Conservation (phyloP, 1,139 yeast genomes). For the Saccharomyces uvarum region DNA sequence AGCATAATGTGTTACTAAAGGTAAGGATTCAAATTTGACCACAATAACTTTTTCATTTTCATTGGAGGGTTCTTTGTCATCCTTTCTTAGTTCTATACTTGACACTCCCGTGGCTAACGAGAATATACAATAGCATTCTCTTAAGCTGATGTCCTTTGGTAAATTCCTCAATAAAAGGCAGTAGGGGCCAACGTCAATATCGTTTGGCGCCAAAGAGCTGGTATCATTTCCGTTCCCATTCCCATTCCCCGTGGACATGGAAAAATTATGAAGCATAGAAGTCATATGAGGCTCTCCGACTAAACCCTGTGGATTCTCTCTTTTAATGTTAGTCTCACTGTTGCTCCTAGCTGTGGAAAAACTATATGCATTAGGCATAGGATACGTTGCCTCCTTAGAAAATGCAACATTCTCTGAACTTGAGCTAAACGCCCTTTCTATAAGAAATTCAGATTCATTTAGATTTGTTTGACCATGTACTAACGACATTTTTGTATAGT, state of each 20-base stretch:
- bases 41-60: slow-evolving; percentile 28
- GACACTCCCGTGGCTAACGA: slow-evolving; percentile 73
- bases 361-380: background rate
- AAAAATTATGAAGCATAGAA: slow-evolving; percentile 17
- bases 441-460: slow-evolving; percentile 2
- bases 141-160: slow-evolving; percentile 60
- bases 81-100: slow-evolving; percentile 43
- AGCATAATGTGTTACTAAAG: slow-evolving; percentile 64
- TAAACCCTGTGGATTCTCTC: background rate
- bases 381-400: background rate
- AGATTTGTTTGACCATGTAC: slow-evolving; percentile 2
- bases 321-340: background rate
- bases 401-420: slow-evolving; percentile 6
- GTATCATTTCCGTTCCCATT: slow-evolving; percentile 6
- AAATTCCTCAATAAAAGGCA: slow-evolving; percentile 42
- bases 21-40: slow-evolving; percentile 57
- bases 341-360: background rate
- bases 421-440: slow-evolving; percentile 3
- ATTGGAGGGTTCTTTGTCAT: background rate
- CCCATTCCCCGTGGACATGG: slow-evolving; percentile 8
- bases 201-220: background rate
- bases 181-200: slow-evolving; percentile 14
- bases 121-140: slow-evolving; percentile 72
- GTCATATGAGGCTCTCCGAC: slow-evolving; percentile 7
- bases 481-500: slow-evolving; percentile 3